Conservation (phyloP, 2,329 filamentous ascomycete genomes). For the Colletotrichum scovillei region DNA sequence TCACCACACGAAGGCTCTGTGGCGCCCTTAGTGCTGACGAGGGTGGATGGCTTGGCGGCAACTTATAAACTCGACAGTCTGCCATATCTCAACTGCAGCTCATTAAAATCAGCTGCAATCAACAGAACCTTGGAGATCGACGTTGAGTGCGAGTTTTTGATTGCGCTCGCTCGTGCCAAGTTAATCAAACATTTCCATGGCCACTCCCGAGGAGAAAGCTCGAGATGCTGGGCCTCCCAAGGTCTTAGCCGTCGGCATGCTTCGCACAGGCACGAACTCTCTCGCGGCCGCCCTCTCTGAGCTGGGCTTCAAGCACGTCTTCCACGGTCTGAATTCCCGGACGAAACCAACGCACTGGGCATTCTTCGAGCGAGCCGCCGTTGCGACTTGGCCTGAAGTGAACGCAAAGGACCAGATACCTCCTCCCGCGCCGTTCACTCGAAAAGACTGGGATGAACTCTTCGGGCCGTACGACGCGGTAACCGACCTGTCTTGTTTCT, state of each 20-base stretch:
- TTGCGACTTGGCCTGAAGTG: slow-evolving; percentile 18
- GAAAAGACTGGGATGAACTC: slow-evolving; percentile 46
- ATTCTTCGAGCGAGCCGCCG: slow-evolving; percentile 19
- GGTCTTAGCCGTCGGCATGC: slow-evolving; percentile 33
- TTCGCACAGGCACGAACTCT: slow-evolving; percentile 35
- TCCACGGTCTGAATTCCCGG: slow-evolving; percentile 30
- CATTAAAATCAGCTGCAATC: no score
- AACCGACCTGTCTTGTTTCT: slow-evolving; percentile 45
- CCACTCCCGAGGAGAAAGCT: slow-evolving; percentile 2
- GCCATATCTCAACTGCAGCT: no score
- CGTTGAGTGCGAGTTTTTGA: not conserved
- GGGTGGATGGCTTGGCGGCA: no score
- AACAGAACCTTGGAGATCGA: not conserved
- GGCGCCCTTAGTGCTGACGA: not conserved
- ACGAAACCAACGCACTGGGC: slow-evolving; percentile 20
- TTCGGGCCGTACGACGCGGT: slow-evolving; percentile 43
- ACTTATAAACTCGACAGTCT: no score
- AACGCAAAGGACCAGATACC: not conserved
- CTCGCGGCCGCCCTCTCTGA: slow-evolving; percentile 23
- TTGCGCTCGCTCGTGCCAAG: not conserved
- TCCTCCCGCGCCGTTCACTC: slow-evolving; percentile 34
- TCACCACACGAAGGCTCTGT: not conserved
- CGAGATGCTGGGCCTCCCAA: slow-evolving; percentile 14
- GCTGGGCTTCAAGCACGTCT: slow-evolving; percentile 30
- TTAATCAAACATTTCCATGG: not conserved